These are phyloP conservation scores for Trichoderma sp. DNA, from an alignment of 2,329 filamentous ascomycete genomes.

Conservation along the genomic window DNA sequence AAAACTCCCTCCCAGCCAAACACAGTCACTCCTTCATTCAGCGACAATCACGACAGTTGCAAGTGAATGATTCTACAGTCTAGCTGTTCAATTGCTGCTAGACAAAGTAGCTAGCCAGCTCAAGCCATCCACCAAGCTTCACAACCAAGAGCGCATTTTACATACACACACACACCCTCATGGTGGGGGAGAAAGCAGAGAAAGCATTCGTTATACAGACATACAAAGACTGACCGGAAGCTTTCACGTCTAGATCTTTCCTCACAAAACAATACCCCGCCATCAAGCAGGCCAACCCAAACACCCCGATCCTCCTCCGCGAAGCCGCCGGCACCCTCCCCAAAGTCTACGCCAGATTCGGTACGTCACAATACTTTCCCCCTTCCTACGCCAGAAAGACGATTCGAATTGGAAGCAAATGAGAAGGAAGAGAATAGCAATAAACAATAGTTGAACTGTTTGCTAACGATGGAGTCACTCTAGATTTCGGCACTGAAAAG, in stretches of 20 bases:
- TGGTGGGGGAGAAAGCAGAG: not conserved
- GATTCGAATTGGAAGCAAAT: not conserved
- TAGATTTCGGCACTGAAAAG: constrained; percentile 60
- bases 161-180: not conserved
- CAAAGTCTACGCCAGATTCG: constrained; percentile 89
- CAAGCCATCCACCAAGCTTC: not conserved
- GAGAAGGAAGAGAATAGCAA: too few relatives aligned
- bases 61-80: not conserved
- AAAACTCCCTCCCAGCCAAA: not conserved
- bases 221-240: constrained; percentile 23
- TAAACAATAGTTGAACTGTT: too few relatives aligned
- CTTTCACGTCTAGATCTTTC: constrained; percentile 70
- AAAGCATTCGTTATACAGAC: not conserved
- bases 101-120: not conserved
- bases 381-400: not conserved
- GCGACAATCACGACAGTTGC: not conserved
- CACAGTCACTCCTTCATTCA: not conserved
- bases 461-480: not conserved
- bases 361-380: constrained; percentile 50
- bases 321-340: constrained; percentile 85
- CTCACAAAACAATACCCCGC: constrained; percentile 89
- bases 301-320: constrained; percentile 90
- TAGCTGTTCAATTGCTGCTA: not conserved
- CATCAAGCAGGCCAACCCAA: constrained; percentile 99
- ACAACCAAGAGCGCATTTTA: not conserved